Percentiles rank a stretch among this genome's conserved stretches.
Evolutionary conservation across 306 rosid species (phyloP).

Genomic region (Arachis stenosperma): DNA sequence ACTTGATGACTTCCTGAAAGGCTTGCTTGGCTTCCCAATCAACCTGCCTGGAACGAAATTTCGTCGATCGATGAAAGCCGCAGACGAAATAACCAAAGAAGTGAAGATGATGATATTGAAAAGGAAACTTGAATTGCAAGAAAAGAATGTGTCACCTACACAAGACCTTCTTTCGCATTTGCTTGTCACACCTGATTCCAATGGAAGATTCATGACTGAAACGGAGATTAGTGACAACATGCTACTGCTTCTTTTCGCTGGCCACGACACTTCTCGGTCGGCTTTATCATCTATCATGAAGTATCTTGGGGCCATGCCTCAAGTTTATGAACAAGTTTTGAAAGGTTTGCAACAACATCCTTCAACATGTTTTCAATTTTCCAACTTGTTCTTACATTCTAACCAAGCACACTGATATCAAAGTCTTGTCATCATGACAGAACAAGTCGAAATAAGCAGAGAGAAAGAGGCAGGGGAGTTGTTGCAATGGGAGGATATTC

Average conservation of each 20-base stretch:
- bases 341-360: conserved; percentile 36
- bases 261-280: conserved; percentile 53
- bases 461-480: conserved; percentile 49
- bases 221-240: conserved; percentile 52
- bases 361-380: background rate
- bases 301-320: conserved; percentile 53
- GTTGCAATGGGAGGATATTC: conserved; percentile 61
- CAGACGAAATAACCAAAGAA: conserved; percentile 40
- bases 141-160: conserved; percentile 42
- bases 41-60: conserved; percentile 54
- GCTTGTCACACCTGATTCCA: conserved; percentile 47
- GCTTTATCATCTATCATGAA: conserved; percentile 45
- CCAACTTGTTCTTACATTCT: too few species aligned
- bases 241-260: conserved; percentile 51
- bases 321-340: conserved; percentile 51
- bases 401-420: too few species aligned
- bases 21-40: conserved; percentile 46
- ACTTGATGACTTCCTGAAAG: conserved; percentile 47
- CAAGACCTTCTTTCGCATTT: conserved; percentile 52
- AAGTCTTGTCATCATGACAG: conserved; percentile 35
- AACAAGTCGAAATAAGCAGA: conserved; percentile 50
- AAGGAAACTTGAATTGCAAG: conserved; percentile 47
- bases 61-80: conserved; percentile 44
- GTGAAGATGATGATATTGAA: conserved; percentile 40
- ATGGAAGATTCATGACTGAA: conserved; percentile 48